Base-by-base conservation (phyloP, 768 basidiomycete genomes). In the Leccinellum rugosiceps region DNA sequence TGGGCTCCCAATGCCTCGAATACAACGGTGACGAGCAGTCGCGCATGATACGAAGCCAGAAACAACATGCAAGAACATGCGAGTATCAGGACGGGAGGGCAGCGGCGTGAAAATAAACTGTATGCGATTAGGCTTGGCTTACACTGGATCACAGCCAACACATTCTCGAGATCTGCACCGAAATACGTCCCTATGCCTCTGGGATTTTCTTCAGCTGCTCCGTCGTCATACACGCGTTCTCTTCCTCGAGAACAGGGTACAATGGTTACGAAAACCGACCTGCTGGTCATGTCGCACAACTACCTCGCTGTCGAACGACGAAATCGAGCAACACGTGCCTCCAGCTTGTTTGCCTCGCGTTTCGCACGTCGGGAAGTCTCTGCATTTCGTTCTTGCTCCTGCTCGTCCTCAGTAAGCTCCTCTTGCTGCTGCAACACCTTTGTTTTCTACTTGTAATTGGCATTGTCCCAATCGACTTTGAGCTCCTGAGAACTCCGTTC, bases 351-450 rank as follows among this genome's bases (percentile, higher is more conserved):
- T 23, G 86, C 83, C 72, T 90, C 92, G 65, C 86, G 85, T 70
- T 86, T 86, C 46, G 87, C 88, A 56, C 90, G 88, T 44, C 93
- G 87, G n/a, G 92, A 90, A 69, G 90, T 86, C 71, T 94, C 90
- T 71, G 93, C 92, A 75, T 94, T 90, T 74, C 95, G 88, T 61
- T 99, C 97, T 73, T 99, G 97, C 71, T 98, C 97, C 62, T 94
- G 86, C 75, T 99, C 97, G 72, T 99, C 97, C 69, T 99, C 95
- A 69, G 98, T 99, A 59, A 99, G 92, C 72, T 99, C 97, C 70
- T 99, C 92, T 73, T 99, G 97, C 66, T 99, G 92, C 65, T 97
- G 93, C 69, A 99, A 77, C 25, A 99, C 96, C 61, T 98, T 97
- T 55, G 98, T 83, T 75, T 96, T 97, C 79, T 98, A 92, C 78